Conservation (phyloP, 495 filamentous ascomycete species). For the Neurospora sublineolata region DNA sequence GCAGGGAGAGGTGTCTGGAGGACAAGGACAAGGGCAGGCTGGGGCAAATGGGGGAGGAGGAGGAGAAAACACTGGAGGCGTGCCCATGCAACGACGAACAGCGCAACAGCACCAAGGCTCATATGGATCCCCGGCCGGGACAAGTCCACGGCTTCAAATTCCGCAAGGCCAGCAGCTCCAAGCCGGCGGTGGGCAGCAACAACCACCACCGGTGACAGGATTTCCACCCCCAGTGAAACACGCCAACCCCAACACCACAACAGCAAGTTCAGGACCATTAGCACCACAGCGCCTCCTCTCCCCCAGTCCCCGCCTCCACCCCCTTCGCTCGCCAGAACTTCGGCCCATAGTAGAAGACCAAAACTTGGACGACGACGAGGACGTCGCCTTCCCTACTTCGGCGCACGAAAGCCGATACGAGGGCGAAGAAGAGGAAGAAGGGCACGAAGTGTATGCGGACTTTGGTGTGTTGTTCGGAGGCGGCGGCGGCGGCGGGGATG, state of each 20-base stretch:
- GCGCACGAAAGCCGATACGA: constrained; percentile 34
- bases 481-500: constrained; percentile 5
- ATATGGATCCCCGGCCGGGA: neutral
- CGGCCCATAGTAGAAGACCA: constrained; percentile 2
- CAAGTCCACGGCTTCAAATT: neutral
- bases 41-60: neutral
- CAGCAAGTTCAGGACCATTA: neutral
- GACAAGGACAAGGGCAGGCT: neutral
- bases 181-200: neutral
- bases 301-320: constrained; percentile 11
- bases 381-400: constrained; percentile 33
- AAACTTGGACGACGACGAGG: constrained; percentile 15
- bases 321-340: constrained; percentile 18
- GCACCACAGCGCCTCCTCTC: constrained; percentile 8
- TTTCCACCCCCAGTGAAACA: neutral
- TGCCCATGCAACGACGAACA: neutral
- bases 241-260: neutral
- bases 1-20: neutral
- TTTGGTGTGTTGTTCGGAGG: constrained; percentile 36
- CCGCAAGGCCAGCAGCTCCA: neutral
- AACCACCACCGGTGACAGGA: neutral
- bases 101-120: neutral
- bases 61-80: neutral
- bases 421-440: constrained; percentile 28
- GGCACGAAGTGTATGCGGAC: constrained; percentile 34